Conservation (phyloP, 1,284 basidiomycete genomes). For the Porogramme epimiltina region DNA sequence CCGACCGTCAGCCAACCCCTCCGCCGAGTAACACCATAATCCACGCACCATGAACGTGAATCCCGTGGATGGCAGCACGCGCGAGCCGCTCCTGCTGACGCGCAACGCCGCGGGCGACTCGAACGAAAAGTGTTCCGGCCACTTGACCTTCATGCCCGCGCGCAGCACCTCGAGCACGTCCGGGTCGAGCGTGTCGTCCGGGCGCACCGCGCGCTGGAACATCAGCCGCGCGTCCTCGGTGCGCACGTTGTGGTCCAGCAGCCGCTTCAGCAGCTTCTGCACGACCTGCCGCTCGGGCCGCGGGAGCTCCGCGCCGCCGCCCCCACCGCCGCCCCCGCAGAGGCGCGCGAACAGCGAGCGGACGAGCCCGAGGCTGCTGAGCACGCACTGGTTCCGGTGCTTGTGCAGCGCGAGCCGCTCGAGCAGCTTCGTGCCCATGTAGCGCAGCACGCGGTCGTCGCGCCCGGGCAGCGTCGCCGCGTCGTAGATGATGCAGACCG, state of each 20-base stretch:
- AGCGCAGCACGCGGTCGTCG: conserved; percentile 37
- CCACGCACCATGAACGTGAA: conserved; percentile 69
- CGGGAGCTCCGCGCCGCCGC: conserved; percentile 30
- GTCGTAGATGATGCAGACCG: conserved; percentile 57
- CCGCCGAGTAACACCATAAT: neutral
- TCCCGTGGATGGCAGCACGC: conserved; percentile 57
- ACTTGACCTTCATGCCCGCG: conserved; percentile 66
- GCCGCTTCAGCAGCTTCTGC: conserved; percentile 59
- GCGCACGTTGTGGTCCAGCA: conserved; percentile 72
- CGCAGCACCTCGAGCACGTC: conserved; percentile 72
- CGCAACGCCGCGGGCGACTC: conserved; percentile 53
- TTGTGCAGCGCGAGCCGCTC: conserved; percentile 59
- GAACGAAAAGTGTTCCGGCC: conserved; percentile 75
- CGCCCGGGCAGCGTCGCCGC: conserved; percentile 35
- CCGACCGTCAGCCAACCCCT: neutral
- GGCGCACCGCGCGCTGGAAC: conserved; percentile 56
- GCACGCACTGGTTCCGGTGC: conserved; percentile 68
- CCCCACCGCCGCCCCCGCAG: conserved; percentile 11
- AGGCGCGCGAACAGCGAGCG: conserved; percentile 49
- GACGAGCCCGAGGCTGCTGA: conserved; percentile 59
- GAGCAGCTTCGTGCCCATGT: conserved; percentile 58
- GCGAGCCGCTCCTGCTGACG: conserved; percentile 43
- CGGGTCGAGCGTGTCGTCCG: conserved; percentile 45
- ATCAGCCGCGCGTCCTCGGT: conserved; percentile 60
- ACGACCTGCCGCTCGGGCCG: conserved; percentile 53